Base-by-base conservation (phyloP, 495 filamentous ascomycete species). In the Talaromyces proteolyticus region DNA sequence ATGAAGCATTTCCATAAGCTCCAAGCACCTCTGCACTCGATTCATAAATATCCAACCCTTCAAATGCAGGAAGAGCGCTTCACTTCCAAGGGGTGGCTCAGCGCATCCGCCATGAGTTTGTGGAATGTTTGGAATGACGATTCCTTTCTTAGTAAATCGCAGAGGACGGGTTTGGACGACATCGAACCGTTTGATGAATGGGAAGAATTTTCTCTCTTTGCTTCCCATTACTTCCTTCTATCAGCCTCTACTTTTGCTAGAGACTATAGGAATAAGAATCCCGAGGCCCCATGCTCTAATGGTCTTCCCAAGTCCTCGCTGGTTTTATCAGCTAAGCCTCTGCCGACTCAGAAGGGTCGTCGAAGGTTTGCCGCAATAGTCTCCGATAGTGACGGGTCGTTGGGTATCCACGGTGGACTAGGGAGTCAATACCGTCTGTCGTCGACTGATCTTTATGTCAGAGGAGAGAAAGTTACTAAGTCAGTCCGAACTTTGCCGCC, bases 111-210 rank as follows among this genome's bases (percentile, higher is more conserved):
- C n/a, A 68, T 70, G 57, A 84, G 75, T 57, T 72, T 95, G 3
- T 91, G 89, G 82, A 78, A 87, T 50, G 69, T 92, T 19, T 96
- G 91, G 91, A 79, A 75, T 14, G 76, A 85, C 51, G 66, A 80
- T 3, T 66, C 63, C 8, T 86, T 88, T 54, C 57, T 94, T 16
- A 66, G 70, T 3, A 56, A 72, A 2, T 67, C 70, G 1, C 74
- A 85, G 41, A 74, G 85, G 47, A 63, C 55, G 14, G 56, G 59
- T 20, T 65, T 95, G 19, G 85, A 95, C 51, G 58, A 59, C 0
- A 62, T 87, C 23, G 91, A 96, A 61, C 82, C 84, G 17, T 96
- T 96, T 62, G 91, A 96, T 65, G 91, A 96, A 67, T 96, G 89
- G 89, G 91, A 96, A 65, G 91, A 96, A 54, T 89, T 95, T 61